Evolutionary conservation across 306 rosid genomes (phyloP).

Genomic region (Comarum palustre): DNA sequence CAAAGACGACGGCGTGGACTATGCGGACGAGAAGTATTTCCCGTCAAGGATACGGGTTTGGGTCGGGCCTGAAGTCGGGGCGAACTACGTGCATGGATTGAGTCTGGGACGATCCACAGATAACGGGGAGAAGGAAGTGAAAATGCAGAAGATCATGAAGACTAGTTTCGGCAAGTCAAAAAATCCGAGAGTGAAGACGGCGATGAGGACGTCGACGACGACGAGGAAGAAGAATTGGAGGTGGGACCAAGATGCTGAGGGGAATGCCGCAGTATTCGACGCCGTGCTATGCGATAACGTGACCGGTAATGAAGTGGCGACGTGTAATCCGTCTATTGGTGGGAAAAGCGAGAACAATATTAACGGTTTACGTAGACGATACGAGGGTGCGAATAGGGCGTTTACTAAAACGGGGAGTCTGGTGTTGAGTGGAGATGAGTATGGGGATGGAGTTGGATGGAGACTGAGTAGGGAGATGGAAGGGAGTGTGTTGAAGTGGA

Average conservation of each 20-base stretch:
- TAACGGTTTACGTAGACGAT: constrained; percentile 38
- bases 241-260: constrained; percentile 85
- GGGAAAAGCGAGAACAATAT: constrained; percentile 12
- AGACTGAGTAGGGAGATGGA: constrained; percentile 73
- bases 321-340: constrained; percentile 23
- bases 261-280: constrained; percentile 76
- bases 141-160: constrained; percentile 46
- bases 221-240: constrained; percentile 58
- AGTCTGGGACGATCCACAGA: constrained; percentile 78
- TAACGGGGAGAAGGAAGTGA: constrained; percentile 59
- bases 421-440: constrained; percentile 68
- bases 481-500: constrained; percentile 92
- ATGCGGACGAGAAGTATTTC: constrained; percentile 60
- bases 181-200: constrained; percentile 38
- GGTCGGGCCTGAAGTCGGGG: constrained; percentile 89
- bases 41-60: constrained; percentile 69
- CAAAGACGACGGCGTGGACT: constrained; percentile 41
- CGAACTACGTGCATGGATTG: constrained; percentile 62
- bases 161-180: constrained; percentile 43
- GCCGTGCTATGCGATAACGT: constrained; percentile 50
- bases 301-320: constrained; percentile 61
- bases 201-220: constrained; percentile 40
- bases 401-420: constrained; percentile 67
- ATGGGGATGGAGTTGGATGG: constrained; percentile 77
- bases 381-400: constrained; percentile 41